These are phyloP conservation scores for Fusarium sp. DNA, from an alignment of 2,329 filamentous ascomycete genomes.

Conservation along the genomic window DNA sequence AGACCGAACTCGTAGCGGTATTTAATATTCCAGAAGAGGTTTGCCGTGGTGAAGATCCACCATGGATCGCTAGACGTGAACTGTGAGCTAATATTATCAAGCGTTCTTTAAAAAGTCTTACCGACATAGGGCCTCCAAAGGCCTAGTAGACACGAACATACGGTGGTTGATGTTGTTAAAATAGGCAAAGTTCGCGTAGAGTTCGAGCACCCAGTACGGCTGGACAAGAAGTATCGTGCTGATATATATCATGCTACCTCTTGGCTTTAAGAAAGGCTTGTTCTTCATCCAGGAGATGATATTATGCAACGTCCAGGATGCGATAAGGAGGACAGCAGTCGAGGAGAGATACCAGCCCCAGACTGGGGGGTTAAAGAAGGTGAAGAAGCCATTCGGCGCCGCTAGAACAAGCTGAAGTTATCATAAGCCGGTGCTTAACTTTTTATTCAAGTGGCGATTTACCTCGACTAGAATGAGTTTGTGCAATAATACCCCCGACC, in stretches of 20 bases:
- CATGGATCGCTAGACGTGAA: slow-evolving; percentile 64
- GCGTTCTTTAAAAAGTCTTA: slow-evolving; percentile 36
- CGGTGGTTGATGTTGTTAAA: slow-evolving; percentile 64
- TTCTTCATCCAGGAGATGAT: slow-evolving; percentile 76
- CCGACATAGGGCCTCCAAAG: slow-evolving; percentile 70
- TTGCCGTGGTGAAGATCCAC: slow-evolving; percentile 73
- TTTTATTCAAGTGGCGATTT: background rate
- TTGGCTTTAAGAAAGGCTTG: slow-evolving; percentile 65
- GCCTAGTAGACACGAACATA: slow-evolving; percentile 65
- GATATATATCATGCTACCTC: slow-evolving; percentile 66
- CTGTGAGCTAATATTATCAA: background rate
- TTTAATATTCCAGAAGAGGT: slow-evolving; percentile 72
- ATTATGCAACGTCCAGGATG: slow-evolving; percentile 73
- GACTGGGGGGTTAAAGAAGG: slow-evolving; percentile 61
- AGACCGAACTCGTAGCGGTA: slow-evolving; percentile 68
- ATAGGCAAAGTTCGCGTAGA: slow-evolving; percentile 73
- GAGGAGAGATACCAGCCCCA: slow-evolving; percentile 73
- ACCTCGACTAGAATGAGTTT: slow-evolving; percentile 62
- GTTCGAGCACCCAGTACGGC: slow-evolving; percentile 73
- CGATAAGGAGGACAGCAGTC: slow-evolving; percentile 69
- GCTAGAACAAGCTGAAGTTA: slow-evolving; percentile 62
- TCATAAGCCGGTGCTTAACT: background rate
- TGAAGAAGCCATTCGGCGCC: slow-evolving; percentile 67
- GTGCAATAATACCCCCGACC: slow-evolving; percentile 56
- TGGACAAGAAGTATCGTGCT: slow-evolving; percentile 67